phyloP scores from a whole-genome alignment of 768 basidiomycete species.

The Psilocybe subaeruginosa region DNA sequence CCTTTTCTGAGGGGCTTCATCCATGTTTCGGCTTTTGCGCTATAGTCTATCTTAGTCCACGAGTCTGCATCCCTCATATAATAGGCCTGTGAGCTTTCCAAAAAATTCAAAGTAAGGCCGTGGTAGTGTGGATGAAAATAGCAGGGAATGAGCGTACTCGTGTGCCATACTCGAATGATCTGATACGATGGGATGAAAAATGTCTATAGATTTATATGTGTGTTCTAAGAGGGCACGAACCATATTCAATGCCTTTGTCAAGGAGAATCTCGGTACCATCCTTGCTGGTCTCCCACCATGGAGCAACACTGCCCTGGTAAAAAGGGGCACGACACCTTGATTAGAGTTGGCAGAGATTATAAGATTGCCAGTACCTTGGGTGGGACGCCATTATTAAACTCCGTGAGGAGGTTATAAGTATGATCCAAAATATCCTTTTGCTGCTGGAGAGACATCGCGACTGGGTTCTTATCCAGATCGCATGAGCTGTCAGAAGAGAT shows the following conservation, averaged over 20 bases:
- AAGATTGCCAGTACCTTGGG: conserved; percentile 39
- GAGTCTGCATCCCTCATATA: conserved; percentile 69
- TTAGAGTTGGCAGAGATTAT: neutral
- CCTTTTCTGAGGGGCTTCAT: conserved; percentile 75
- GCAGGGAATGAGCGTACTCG: conserved; percentile 52
- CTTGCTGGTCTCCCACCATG: conserved; percentile 81
- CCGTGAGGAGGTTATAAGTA: conserved; percentile 64
- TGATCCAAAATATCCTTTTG: conserved; percentile 73
- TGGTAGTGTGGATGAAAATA: conserved; percentile 31
- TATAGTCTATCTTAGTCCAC: conserved; percentile 77
- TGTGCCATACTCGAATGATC: conserved; percentile 70
- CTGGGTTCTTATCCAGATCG: conserved; percentile 52
- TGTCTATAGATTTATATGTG: neutral
- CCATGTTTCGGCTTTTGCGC: conserved; percentile 60
- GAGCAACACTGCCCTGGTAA: conserved; percentile 60
- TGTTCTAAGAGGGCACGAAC: conserved; percentile 30
- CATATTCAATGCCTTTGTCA: conserved; percentile 77
- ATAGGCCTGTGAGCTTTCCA: conserved; percentile 57
- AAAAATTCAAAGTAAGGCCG: neutral
- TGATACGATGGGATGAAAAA: conserved; percentile 15
- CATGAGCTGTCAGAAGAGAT: neutral
- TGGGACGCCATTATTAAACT: conserved; percentile 61
- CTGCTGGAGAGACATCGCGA: conserved; percentile 60
- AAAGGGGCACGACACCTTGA: neutral
- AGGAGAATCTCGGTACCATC: conserved; percentile 67